Percentiles rank a stretch among this genome's conserved stretches.
phyloP scores from a whole-genome alignment of 495 filamentous ascomycete species.

The Xylaria longipes region DNA sequence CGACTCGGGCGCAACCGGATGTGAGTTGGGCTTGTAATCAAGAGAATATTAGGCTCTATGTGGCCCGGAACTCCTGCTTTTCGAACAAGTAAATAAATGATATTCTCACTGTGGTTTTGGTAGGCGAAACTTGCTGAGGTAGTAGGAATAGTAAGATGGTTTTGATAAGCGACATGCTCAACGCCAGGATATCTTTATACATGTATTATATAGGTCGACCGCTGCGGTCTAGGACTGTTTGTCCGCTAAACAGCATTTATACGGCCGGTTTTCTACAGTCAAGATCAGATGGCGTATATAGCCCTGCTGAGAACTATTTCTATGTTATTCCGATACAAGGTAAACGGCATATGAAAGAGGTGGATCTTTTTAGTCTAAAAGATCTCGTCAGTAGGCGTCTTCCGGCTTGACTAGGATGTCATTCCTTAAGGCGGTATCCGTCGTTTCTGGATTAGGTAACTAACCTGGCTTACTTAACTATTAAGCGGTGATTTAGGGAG shows the following conservation, averaged over 20 bases:
- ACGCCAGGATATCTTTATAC: neutral
- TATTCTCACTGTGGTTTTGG: neutral
- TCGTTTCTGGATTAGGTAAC: neutral
- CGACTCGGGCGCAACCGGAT: conserved; percentile 12
- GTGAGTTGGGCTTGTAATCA: neutral
- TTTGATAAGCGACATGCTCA: neutral
- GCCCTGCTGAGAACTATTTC: neutral
- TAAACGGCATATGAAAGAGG: conserved; percentile 9
- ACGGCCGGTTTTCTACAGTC: neutral
- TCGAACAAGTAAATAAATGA: neutral
- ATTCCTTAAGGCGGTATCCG: conserved; percentile 17
- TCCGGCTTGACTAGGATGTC: conserved; percentile 11
- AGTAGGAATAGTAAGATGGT: neutral
- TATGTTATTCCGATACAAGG: conserved; percentile 12
- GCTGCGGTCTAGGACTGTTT: neutral
- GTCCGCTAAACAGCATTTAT: neutral
- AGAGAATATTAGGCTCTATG: neutral
- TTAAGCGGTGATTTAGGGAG: neutral
- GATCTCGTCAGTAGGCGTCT: neutral
- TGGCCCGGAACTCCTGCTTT: neutral
- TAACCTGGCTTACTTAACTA: neutral
- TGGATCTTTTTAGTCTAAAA: conserved; percentile 6
- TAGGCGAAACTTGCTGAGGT: neutral
- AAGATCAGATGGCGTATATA: neutral
- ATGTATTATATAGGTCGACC: neutral